Evolutionary conservation across 768 basidiomycete species (phyloP).

Genomic region (Amanita thiersii): DNA sequence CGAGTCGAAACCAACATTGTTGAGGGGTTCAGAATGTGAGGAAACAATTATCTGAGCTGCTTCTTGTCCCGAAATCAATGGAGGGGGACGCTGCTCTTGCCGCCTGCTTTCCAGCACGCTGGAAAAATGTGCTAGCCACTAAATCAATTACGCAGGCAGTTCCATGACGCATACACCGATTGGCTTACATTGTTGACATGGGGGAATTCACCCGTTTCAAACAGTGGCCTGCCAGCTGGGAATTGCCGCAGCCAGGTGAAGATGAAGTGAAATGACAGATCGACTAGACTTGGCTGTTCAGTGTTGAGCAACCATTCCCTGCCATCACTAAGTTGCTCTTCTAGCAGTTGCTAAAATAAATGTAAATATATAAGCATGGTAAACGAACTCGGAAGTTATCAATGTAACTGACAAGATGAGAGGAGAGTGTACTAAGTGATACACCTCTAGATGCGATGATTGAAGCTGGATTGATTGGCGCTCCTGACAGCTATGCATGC

Average conservation of each 20-base stretch:
- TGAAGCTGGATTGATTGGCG: slow-evolving; percentile 28
- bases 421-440: slow-evolving; percentile 30
- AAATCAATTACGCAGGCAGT: neutral
- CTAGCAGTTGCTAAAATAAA: slow-evolving; percentile 20
- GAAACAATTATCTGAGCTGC: slow-evolving; percentile 35
- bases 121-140: slow-evolving; percentile 43
- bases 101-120: slow-evolving; percentile 22
- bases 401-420: slow-evolving; percentile 35
- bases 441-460: slow-evolving; percentile 22
- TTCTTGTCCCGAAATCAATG: slow-evolving; percentile 26
- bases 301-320: slow-evolving; percentile 55
- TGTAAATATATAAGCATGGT: neutral
- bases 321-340: slow-evolving; percentile 39
- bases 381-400: neutral
- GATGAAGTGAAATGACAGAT: slow-evolving; percentile 43
- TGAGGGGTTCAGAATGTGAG: slow-evolving; percentile 27
- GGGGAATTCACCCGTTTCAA: slow-evolving; percentile 30
- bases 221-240: slow-evolving; percentile 25
- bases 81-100: slow-evolving; percentile 16
- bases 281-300: slow-evolving; percentile 39
- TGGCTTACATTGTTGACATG: slow-evolving; percentile 28
- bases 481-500: slow-evolving; percentile 20
- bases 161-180: slow-evolving; percentile 3
- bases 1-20: slow-evolving; percentile 35
- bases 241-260: slow-evolving; percentile 35